Evolutionary conservation across 768 basidiomycete genomes (phyloP).

Genomic region (Favolaschia claudopus): DNA sequence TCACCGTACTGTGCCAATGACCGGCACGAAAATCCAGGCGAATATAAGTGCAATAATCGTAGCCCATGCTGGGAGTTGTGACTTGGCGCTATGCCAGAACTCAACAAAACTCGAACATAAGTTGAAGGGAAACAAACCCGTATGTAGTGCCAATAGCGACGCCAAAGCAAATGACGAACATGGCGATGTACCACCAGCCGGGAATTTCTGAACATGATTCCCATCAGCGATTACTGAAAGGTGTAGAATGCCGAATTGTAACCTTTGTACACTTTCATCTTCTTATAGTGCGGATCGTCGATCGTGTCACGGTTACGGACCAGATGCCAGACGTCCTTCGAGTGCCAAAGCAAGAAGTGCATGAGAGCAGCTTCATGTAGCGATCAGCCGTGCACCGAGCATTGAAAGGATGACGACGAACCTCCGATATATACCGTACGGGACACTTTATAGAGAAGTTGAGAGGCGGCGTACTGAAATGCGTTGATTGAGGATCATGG

Average conservation of each 20-base stretch:
- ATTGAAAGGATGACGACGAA: neutral
- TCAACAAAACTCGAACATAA: too few relatives aligned
- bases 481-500: slow-evolving; percentile 7
- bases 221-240: neutral
- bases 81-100: too few relatives aligned
- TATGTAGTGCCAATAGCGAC: slow-evolving; percentile 45
- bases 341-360: slow-evolving; percentile 59
- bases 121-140: neutral
- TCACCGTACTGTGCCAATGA: slow-evolving; percentile 60
- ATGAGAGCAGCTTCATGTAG: slow-evolving; percentile 45
- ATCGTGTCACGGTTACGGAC: slow-evolving; percentile 44
- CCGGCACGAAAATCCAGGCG: slow-evolving; percentile 51
- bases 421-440: slow-evolving; percentile 49
- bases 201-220: slow-evolving; percentile 33
- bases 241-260: too few relatives aligned
- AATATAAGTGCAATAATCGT: slow-evolving; percentile 54
- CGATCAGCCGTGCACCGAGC: too few relatives aligned
- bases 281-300: slow-evolving; percentile 45
- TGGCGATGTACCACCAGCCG: slow-evolving; percentile 44
- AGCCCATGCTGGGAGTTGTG: slow-evolving; percentile 47
- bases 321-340: slow-evolving; percentile 44
- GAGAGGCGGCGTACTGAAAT: slow-evolving; percentile 52
- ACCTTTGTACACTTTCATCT: slow-evolving; percentile 45
- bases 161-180: slow-evolving; percentile 39
- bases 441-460: slow-evolving; percentile 47